Base-by-base conservation (phyloP, 139 green algal species). In the Mesotaenium endlicherianum region DNA sequence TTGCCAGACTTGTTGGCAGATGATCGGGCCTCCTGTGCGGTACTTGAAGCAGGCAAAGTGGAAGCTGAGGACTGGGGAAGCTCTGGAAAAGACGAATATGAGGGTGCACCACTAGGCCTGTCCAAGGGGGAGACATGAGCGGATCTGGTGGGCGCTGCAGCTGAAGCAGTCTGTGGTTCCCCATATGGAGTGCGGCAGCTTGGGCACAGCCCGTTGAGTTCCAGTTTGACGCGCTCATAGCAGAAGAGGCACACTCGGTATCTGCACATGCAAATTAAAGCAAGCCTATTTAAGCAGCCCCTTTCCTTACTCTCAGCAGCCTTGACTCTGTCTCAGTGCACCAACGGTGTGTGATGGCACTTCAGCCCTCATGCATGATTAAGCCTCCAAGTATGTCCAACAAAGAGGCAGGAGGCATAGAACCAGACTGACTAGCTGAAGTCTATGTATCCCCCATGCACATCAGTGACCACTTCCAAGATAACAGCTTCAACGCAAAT, bases 211-310 rank as follows among this genome's bases (percentile, higher is more conserved):
- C 58, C 57, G 31, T 88, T 85, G 41, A 88, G 76, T 20, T 88
- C 75, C 17, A 86, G 64, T 75, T 88, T 88, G 76, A 88, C 86
- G 8, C 76, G 75, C 40, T 88, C 82, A 42, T 88, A 88, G 76
- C 82, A 88, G 70, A 85, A 88, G 45, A 85, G 70, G 57, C 82
- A 88, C 41, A 88, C 75, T 16, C 30, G 75, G 67, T 88, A 88
- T 14, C 81, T 87, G 81, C 11, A n/a, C n/a, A n/a, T n/a, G n/a
- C n/a, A n/a, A n/a, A n/a, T n/a, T n/a, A n/a, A 75, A 16, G n/a
- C n/a, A n/a, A n/a, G n/a, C n/a, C n/a, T n/a, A n/a, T n/a, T n/a
- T n/a, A n/a, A n/a, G n/a, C n/a, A n/a, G n/a, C n/a, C n/a, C n/a
- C n/a, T n/a, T n/a, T n/a, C n/a, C n/a, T n/a, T n/a, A n/a, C n/a